Conservation (phyloP, 2,329 filamentous ascomycete species). For the Trichoderma aggressivum region DNA sequence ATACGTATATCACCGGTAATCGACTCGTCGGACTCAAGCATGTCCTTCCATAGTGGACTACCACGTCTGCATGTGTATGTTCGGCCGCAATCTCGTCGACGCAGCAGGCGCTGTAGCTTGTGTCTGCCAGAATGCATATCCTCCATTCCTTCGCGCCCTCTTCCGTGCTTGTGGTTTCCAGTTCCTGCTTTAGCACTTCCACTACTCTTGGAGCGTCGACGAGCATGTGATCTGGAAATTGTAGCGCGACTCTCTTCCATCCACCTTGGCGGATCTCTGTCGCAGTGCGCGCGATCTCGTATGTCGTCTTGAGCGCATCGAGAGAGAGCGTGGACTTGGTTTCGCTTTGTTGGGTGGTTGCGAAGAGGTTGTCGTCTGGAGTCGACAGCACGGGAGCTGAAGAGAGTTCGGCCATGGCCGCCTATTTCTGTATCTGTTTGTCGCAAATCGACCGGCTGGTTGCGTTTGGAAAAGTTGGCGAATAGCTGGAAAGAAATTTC, state of each 20-base stretch:
- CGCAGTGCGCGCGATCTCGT: slow-evolving; percentile 81
- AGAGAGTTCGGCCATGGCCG: slow-evolving; percentile 46
- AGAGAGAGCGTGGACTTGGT: slow-evolving; percentile 45
- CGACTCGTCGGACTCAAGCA: slow-evolving; percentile 88
- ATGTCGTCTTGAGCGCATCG: slow-evolving; percentile 70
- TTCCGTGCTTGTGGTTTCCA: slow-evolving; percentile 21
- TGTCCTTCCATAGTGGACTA: slow-evolving; percentile 90
- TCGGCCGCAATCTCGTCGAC: slow-evolving; percentile 96
- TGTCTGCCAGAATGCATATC: slow-evolving; percentile 88
- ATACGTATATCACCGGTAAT: slow-evolving; percentile 86
- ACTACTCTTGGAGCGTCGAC: slow-evolving; percentile 79
- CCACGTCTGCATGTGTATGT: slow-evolving; percentile 83
- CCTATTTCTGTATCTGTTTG: background rate
- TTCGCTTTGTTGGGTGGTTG: slow-evolving; percentile 43
- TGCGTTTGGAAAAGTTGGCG: background rate
- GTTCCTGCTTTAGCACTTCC: slow-evolving; percentile 44
- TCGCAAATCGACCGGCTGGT: background rate
- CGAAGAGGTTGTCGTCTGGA: slow-evolving; percentile 57
- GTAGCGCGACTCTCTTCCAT: slow-evolving; percentile 80
- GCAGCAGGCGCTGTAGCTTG: slow-evolving; percentile 94
- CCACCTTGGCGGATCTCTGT: slow-evolving; percentile 67
- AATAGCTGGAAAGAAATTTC: slow-evolving; percentile 10
- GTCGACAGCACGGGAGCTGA: slow-evolving; percentile 61
- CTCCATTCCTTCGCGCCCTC: slow-evolving; percentile 27
- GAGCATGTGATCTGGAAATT: slow-evolving; percentile 94